A percentile compares a stretch with the other conserved stretches of the same genome.
These are phyloP conservation scores for Leccinum disarticulatum DNA, from an alignment of 768 basidiomycete species.

Conservation along the genomic window DNA sequence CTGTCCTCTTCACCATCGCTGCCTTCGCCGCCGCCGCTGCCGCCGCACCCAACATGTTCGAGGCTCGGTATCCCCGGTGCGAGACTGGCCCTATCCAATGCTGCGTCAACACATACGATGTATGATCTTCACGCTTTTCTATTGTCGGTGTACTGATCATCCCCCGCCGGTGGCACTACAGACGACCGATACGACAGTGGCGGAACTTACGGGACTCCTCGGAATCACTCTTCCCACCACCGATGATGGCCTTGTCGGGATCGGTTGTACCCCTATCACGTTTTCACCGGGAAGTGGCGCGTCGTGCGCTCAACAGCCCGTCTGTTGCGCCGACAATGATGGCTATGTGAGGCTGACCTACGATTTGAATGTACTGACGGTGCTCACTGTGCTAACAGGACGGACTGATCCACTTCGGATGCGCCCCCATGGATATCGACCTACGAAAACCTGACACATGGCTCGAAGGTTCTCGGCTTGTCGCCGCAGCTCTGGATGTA, in stretches of 20 bases:
- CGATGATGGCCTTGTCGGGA: slow-evolving; percentile 2
- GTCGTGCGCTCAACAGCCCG: slow-evolving; percentile 11
- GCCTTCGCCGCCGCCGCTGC: slow-evolving; percentile 9
- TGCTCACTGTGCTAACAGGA: not conserved
- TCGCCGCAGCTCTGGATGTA: not conserved
- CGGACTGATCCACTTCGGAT: slow-evolving; percentile 15
- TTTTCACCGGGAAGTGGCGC: not conserved
- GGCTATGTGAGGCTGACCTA: slow-evolving; percentile 4
- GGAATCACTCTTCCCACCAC: not conserved
- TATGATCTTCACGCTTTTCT: not conserved
- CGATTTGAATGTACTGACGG: not conserved
- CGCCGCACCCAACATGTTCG: slow-evolving; percentile 10
- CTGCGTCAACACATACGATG: slow-evolving; percentile 5
- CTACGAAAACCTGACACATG: not conserved
- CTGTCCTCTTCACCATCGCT: slow-evolving; percentile 9
- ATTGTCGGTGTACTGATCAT: not conserved
- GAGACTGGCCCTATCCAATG: slow-evolving; percentile 14
- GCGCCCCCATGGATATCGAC: slow-evolving; percentile 7
- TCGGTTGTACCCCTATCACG: slow-evolving; percentile 5
- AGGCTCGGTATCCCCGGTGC: slow-evolving; percentile 7
- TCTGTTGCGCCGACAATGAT: slow-evolving; percentile 19
- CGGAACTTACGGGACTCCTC: not conserved
- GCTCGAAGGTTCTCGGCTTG: not conserved
- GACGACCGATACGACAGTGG: not conserved
- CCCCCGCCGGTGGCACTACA: not conserved